These are phyloP conservation scores for Gautieria morchelliformis DNA, from an alignment of 768 basidiomycete genomes.

Conservation along the genomic window DNA sequence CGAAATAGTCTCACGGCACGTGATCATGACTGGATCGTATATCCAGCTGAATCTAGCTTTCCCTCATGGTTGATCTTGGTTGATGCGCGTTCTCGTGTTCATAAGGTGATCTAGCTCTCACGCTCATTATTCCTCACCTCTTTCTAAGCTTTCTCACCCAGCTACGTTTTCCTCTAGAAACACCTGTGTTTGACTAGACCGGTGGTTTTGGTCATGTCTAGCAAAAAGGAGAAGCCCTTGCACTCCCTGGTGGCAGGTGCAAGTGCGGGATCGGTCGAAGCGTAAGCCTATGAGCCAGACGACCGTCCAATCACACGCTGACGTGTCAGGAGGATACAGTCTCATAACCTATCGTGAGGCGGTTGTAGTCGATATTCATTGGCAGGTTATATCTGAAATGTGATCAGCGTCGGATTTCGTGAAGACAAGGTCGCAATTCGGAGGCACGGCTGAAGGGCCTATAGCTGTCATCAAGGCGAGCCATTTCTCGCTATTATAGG, in stretches of 20 bases:
- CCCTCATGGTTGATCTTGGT: not conserved
- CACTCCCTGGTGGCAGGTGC: constrained; percentile 88
- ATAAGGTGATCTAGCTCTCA: not conserved
- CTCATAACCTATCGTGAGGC: constrained; percentile 73
- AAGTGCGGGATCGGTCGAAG: constrained; percentile 88
- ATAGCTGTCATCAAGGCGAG: constrained; percentile 8
- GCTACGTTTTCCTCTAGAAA: not conserved
- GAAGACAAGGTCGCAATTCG: constrained; percentile 91
- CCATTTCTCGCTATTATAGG: not conserved
- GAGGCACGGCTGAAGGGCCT: constrained; percentile 30
- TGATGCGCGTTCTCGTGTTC: not conserved
- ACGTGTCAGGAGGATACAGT: constrained; percentile 37
- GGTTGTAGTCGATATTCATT: not conserved
- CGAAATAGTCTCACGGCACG: not conserved
- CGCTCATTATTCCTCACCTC: not conserved
- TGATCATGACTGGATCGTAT: not conserved
- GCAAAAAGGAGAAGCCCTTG: constrained; percentile 69
- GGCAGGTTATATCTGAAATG: not conserved
- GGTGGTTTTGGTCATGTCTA: constrained; percentile 26
- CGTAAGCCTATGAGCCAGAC: constrained; percentile 35
- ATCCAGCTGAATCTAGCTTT: not conserved
- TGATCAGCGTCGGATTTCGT: constrained; percentile 55
- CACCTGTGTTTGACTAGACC: not conserved
- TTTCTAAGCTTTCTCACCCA: not conserved
- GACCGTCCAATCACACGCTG: constrained; percentile 12